These are phyloP conservation scores for Cryptosporidium parvum DNA, from an alignment of 169 alveolate genomes.

Conservation along the genomic window DNA sequence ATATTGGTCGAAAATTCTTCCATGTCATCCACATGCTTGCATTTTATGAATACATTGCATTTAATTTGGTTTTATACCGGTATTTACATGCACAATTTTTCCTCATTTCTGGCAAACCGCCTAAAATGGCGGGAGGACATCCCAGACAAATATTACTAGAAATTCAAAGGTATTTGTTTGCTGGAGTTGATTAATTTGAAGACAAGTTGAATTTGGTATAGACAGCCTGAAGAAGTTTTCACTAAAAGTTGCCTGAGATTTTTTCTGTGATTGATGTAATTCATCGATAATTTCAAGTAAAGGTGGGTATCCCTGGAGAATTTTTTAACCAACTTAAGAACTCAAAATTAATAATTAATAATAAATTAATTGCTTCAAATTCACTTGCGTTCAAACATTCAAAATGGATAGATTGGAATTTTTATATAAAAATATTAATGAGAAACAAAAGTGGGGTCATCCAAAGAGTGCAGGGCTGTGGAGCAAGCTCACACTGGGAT, in stretches of 20 bases:
- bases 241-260: no score
- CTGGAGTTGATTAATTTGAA: neutral
- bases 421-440: neutral
- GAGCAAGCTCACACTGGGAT: conserved; percentile 67
- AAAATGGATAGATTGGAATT: conserved; percentile 1
- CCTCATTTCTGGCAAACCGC: conserved; percentile 1
- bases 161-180: neutral
- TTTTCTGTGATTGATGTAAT: neutral
- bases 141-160: neutral
- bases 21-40: neutral
- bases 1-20: neutral
- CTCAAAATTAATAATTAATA: neutral
- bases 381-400: neutral
- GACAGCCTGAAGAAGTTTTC: neutral
- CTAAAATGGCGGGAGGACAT: neutral
- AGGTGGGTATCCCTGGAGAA: neutral
- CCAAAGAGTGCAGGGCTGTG: conserved; percentile 44
- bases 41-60: neutral
- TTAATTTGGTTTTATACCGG: neutral
- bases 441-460: conserved; percentile 67
- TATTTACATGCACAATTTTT: conserved; percentile 4
- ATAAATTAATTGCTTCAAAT: neutral
- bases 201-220: neutral
- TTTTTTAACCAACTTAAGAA: no score
- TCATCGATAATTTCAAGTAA: neutral